Evolutionary conservation across 345 rosid genomes (phyloP), one percentile per base, ranked within the genome.

Genomic region (Eucalyptus sp.): DNA sequence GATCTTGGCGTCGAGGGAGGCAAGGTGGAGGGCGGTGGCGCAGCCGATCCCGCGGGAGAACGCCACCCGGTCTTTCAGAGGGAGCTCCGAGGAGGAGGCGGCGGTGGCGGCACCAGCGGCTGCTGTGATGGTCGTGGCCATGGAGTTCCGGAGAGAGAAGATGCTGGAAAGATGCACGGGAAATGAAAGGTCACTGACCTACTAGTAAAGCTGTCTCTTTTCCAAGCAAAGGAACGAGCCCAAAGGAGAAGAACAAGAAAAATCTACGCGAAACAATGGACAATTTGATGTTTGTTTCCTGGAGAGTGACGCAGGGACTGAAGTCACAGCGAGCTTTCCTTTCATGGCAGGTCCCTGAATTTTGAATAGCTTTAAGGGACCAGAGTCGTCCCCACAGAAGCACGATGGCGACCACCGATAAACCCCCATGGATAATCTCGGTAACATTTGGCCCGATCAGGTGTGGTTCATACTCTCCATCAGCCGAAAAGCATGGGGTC

Each of bases 21-120:
- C 92, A 37, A 93, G 88, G 86, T 92, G 93, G 89, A 89, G 86
- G 52, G 91, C 93, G 41, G 91, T 89, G 86, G 92, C 92, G 10
- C 86, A 86, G 25, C 94, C 93, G 3, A 91, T 92, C 76, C 93
- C 94, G 5, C 91, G 88, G 25, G 94, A 92, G 41, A 41, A 41
- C 41, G 92, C 93, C 29, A 89, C 93, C n/a, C 91, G 80, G 44
- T 88, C 93, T 18, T 87, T 76, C 33, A 93, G 89, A 3, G 92
- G 90, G 14, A 50, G 90, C 8, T 90, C 5, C n/a, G 27, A 16
- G 79, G 13, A 24, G 13, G 79, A 29, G 6, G 37, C 11, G 48
- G 86, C 62, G 10, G 56, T 7, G 25, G 54, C 8, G 0, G 56
- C 22, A 3, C 8, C 20, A 3, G 54, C 8, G 8, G 90, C 60